These are phyloP conservation scores for Beauveria sp. DNA, from an alignment of 2,329 filamentous ascomycete species.

Conservation along the genomic window DNA sequence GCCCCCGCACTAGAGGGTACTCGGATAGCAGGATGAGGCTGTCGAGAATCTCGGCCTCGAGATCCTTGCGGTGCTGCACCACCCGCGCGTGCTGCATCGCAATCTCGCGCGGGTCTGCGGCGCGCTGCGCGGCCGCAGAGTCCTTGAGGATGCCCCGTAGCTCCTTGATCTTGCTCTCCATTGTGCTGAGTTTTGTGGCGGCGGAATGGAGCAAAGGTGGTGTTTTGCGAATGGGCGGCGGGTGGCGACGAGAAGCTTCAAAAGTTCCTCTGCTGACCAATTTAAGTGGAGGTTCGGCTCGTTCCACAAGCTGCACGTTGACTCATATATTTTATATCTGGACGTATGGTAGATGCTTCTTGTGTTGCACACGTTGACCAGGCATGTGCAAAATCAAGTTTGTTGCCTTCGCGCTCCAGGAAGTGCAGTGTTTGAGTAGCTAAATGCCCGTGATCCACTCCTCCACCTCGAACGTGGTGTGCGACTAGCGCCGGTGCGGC, in stretches of 20 bases:
- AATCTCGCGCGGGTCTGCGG: conserved; percentile 45
- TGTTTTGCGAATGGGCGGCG: not conserved
- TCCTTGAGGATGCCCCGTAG: conserved; percentile 58
- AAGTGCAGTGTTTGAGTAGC: too few relatives aligned
- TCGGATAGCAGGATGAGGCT: conserved; percentile 65
- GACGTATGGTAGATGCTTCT: not conserved
- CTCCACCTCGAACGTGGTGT: too few relatives aligned
- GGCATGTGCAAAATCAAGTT: not conserved
- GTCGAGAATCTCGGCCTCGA: conserved; percentile 66
- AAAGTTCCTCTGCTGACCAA: conserved; percentile 1
- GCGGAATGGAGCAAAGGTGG: not conserved
- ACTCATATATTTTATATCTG: not conserved
- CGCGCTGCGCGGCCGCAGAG: conserved; percentile 19
- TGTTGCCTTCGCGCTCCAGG: not conserved
- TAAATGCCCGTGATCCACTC: too few relatives aligned
- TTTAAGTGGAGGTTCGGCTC: conserved; percentile 4
- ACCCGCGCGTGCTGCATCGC: conserved; percentile 77
- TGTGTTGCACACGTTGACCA: not conserved
- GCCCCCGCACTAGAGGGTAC: conserved; percentile 34
- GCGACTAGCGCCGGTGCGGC: too few relatives aligned
- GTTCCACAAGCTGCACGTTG: not conserved
- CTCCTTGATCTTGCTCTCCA: conserved; percentile 20
- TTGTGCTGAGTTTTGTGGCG: not conserved
- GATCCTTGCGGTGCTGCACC: conserved; percentile 73
- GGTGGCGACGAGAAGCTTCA: conserved; percentile 1